A percentile compares a stretch with the other conserved stretches of the same genome.
These are phyloP conservation scores for Ceratobasidium sp. DNA, from an alignment of 1,284 basidiomycete species.

Conservation along the genomic window DNA sequence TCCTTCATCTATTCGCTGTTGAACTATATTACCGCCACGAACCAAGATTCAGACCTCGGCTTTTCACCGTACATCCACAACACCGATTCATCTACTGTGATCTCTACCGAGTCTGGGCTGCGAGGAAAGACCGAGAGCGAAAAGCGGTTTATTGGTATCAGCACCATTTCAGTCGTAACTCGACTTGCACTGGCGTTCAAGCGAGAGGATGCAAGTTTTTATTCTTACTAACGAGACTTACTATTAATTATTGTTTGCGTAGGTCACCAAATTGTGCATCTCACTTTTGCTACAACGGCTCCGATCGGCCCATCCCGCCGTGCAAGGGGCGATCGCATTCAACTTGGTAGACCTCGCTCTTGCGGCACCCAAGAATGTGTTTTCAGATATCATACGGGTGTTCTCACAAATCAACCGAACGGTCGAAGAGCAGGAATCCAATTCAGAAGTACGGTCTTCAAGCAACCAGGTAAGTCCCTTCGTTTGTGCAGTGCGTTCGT, in stretches of 20 bases:
- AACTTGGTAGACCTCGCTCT: conserved; percentile 93
- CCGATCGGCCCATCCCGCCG: conserved; percentile 83
- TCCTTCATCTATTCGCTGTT: conserved; percentile 96
- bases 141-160: conserved; percentile 86
- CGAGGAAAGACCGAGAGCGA: conserved; percentile 84
- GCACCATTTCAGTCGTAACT: conserved; percentile 90
- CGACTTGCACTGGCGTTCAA: conserved; percentile 85
- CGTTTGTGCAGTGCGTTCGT: conserved; percentile 49
- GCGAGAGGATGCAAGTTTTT: conserved; percentile 74
- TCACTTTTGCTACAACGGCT: conserved; percentile 95
- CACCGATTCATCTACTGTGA: conserved; percentile 64
- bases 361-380: conserved; percentile 80
- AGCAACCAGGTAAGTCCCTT: conserved; percentile 77
- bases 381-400: conserved; percentile 86
- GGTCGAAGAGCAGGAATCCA: conserved; percentile 80
- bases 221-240: background rate
- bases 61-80: conserved; percentile 60
- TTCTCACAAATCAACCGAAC: conserved; percentile 84
- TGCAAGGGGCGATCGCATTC: conserved; percentile 91
- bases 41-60: conserved; percentile 71
- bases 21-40: conserved; percentile 88
- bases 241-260: background rate
- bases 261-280: conserved; percentile 87
- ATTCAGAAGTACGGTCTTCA: conserved; percentile 79
- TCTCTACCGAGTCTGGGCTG: conserved; percentile 71